Evolutionary conservation across 106 monocot species (phyloP).

Genomic region (Triglochin maritima): DNA sequence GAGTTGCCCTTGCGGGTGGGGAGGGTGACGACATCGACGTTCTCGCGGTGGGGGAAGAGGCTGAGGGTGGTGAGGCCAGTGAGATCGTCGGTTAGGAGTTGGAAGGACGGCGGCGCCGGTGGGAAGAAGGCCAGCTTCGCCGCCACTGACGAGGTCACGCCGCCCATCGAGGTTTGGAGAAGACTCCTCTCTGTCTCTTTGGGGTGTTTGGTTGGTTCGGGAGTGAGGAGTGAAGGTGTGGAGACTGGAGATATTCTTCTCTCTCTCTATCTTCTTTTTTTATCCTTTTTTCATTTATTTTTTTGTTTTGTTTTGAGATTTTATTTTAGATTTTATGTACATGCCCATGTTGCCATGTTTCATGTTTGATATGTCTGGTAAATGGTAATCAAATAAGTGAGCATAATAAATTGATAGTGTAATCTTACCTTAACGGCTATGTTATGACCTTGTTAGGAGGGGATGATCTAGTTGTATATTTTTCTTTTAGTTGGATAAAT

Average conservation of each 20-base stretch:
- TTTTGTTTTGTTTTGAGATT: too few species aligned
- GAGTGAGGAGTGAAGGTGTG: neutral
- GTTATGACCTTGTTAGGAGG: too few species aligned
- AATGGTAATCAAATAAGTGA: too few species aligned
- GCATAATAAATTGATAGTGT: too few species aligned
- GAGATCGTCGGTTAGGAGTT: slow-evolving; percentile 21
- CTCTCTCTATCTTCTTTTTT: too few species aligned
- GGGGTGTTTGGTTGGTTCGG: neutral
- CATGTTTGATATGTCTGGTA: too few species aligned
- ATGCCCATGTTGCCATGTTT: too few species aligned
- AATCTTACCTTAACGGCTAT: too few species aligned
- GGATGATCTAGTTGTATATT: too few species aligned
- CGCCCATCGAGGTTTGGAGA: slow-evolving; percentile 32
- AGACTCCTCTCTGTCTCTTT: neutral
- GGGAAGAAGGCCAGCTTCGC: slow-evolving; percentile 80
- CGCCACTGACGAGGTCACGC: slow-evolving; percentile 66
- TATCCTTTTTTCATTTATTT: too few species aligned
- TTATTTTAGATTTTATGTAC: too few species aligned
- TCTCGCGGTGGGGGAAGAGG: slow-evolving; percentile 49
- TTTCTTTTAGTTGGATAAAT: too few species aligned
- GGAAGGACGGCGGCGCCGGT: slow-evolving; percentile 55
- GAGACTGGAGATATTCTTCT: neutral
- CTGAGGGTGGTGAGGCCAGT: slow-evolving; percentile 31
- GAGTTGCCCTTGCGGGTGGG: slow-evolving; percentile 38
- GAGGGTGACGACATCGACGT: slow-evolving; percentile 50